Evolutionary conservation across 306 rosid genomes (phyloP).

Genomic region (Castanea sativa): DNA sequence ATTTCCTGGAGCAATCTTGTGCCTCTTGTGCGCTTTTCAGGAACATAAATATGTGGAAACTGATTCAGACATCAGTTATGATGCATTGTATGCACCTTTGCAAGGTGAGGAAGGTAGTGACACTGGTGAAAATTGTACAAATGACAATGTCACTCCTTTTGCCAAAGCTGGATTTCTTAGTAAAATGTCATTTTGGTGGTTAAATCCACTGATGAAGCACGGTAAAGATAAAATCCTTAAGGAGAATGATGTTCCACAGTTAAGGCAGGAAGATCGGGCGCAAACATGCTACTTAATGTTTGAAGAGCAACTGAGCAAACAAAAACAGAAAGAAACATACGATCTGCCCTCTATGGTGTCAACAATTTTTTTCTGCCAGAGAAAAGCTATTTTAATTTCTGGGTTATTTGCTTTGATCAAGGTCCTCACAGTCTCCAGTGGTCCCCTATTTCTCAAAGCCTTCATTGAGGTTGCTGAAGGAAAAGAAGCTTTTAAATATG

Average conservation of each 20-base stretch:
- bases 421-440: slow-evolving; percentile 52
- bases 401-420: slow-evolving; percentile 74
- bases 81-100: slow-evolving; percentile 7
- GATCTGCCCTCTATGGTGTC: slow-evolving; percentile 37
- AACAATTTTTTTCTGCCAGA: slow-evolving; percentile 54
- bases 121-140: not conserved
- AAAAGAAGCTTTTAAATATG: slow-evolving; percentile 56
- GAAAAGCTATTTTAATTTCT: slow-evolving; percentile 55
- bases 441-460: slow-evolving; percentile 74
- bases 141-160: slow-evolving; percentile 22
- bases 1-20: slow-evolving; percentile 22
- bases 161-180: slow-evolving; percentile 15
- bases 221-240: slow-evolving; percentile 22
- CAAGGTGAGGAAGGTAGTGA: not conserved
- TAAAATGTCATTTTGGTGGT: slow-evolving; percentile 28
- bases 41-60: not conserved
- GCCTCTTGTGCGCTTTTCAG: slow-evolving; percentile 9
- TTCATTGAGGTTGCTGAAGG: slow-evolving; percentile 77
- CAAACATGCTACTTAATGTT: slow-evolving; percentile 37
- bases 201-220: slow-evolving; percentile 31
- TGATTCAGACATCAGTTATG: slow-evolving; percentile 4
- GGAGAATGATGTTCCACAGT: slow-evolving; percentile 16
- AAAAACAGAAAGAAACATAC: slow-evolving; percentile 24
- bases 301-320: slow-evolving; percentile 34
- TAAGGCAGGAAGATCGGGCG: slow-evolving; percentile 37